phyloP scores from a whole-genome alignment of 768 basidiomycete species.

The Asterophora lycoperdoides region DNA sequence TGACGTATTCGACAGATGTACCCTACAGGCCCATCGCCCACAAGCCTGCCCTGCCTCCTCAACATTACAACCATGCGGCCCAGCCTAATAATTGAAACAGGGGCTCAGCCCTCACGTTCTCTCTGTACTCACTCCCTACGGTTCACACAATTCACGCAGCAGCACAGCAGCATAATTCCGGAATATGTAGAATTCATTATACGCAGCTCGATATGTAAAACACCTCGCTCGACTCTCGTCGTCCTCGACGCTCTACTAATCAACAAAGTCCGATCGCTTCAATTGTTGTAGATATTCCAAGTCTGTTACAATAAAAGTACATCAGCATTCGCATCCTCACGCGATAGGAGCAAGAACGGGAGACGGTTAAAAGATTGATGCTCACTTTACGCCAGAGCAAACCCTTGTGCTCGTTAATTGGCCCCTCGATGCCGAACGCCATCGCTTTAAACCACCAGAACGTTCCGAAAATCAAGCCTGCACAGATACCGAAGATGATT shows the following conservation, averaged over 20 bases:
- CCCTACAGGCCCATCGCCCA: background rate
- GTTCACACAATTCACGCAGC: background rate
- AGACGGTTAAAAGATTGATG: constrained; percentile 1
- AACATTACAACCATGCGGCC: background rate
- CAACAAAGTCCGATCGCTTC: constrained; percentile 4
- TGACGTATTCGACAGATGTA: background rate
- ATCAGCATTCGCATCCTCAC: background rate
- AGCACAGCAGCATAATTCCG: background rate
- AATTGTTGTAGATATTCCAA: constrained; percentile 29
- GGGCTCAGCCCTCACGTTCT: background rate
- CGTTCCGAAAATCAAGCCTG: constrained; percentile 56
- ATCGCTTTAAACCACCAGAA: constrained; percentile 96
- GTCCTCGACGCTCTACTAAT: constrained; percentile 1
- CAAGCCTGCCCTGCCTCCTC: background rate
- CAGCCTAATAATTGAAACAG: background rate
- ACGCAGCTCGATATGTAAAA: constrained; percentile 16
- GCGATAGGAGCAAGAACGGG: too few relatives aligned
- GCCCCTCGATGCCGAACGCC: constrained; percentile 90
- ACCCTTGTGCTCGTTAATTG: constrained; percentile 75
- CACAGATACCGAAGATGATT: constrained; percentile 64
- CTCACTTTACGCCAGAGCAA: constrained; percentile 70
- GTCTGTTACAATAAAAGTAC: constrained; percentile 15
- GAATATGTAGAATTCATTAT: constrained; percentile 16
- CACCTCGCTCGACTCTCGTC: constrained; percentile 2
- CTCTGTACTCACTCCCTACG: background rate